Percentiles rank a stretch among this genome's conserved stretches.
These are phyloP conservation scores for Fusarium nelsonii DNA, from an alignment of 2,329 filamentous ascomycete genomes.

Conservation along the genomic window DNA sequence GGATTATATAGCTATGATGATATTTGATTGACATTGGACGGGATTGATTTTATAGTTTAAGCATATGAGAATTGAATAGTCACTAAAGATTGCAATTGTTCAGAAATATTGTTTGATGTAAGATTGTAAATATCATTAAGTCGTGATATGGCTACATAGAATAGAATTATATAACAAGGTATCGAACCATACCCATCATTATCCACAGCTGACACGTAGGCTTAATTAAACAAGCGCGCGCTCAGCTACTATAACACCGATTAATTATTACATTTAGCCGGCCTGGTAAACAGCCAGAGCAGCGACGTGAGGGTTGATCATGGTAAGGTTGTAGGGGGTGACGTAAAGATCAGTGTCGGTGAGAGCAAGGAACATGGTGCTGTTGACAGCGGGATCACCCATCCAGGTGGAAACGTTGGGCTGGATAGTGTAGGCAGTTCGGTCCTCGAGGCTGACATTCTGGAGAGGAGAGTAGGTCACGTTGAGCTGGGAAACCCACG, in stretches of 20 bases:
- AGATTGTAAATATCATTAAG: not conserved
- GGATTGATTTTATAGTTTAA: not conserved
- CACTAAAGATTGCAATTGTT: not conserved
- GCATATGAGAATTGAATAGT: not conserved
- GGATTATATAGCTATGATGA: slow-evolving; percentile 54
- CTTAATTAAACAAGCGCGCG: too few relatives aligned
- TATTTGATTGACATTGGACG: slow-evolving; percentile 5
- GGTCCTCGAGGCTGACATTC: slow-evolving; percentile 61
- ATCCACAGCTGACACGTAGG: not conserved
- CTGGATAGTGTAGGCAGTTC: slow-evolving; percentile 76
- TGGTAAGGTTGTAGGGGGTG: slow-evolving; percentile 80
- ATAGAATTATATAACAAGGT: not conserved
- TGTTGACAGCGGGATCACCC: slow-evolving; percentile 78
- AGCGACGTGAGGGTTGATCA: slow-evolving; percentile 81
- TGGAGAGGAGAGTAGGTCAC: slow-evolving; percentile 75
- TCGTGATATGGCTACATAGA: not conserved
- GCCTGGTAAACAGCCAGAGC: slow-evolving; percentile 83
- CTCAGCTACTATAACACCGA: too few relatives aligned
- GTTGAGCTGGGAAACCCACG: slow-evolving; percentile 83
- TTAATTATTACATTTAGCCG: slow-evolving; percentile 63
- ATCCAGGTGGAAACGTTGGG: slow-evolving; percentile 76
- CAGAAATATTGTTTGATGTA: not conserved
- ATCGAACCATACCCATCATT: not conserved
- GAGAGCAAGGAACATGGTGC: slow-evolving; percentile 82
- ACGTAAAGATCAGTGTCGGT: slow-evolving; percentile 76